Percentiles rank a stretch among this genome's conserved stretches.
These are phyloP conservation scores for Tetracladium marchalianum DNA, from an alignment of 495 filamentous ascomycete species.

Conservation along the genomic window DNA sequence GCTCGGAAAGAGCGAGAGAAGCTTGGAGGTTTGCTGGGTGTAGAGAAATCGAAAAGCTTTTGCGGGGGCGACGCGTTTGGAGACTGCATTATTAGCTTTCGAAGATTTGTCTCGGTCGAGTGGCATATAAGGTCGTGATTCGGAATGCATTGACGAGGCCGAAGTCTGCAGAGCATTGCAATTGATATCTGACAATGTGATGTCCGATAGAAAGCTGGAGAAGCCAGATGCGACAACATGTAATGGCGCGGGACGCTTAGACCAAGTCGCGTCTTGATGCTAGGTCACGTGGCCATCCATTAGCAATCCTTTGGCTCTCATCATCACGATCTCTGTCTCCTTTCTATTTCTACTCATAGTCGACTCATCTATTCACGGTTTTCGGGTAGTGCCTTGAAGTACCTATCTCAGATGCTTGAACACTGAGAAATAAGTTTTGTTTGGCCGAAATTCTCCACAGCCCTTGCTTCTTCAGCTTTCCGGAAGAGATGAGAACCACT, in stretches of 20 bases:
- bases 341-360: no score
- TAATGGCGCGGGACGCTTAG: not conserved
- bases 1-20: slow-evolving; percentile 28
- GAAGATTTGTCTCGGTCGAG: slow-evolving; percentile 2
- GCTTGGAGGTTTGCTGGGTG: slow-evolving; percentile 13
- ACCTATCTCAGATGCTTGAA: no score
- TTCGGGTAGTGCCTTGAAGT: no score
- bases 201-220: slow-evolving; percentile 5
- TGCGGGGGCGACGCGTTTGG: slow-evolving; percentile 12
- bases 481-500: no score
- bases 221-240: not conserved
- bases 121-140: slow-evolving; percentile 2
- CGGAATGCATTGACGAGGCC: not conserved
- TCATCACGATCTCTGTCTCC: no score
- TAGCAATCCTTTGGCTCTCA: no score
- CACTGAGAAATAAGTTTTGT: no score
- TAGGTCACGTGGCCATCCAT: not conserved
- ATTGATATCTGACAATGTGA: slow-evolving; percentile 11
- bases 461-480: no score
- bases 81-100: slow-evolving; percentile 7
- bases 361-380: no score
- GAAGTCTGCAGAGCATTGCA: slow-evolving; percentile 11
- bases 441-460: no score
- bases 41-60: slow-evolving; percentile 15
- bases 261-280: not conserved